A percentile compares a stretch with the other conserved stretches of the same genome.
Evolutionary conservation across 768 basidiomycete species (phyloP).

Genomic region (Tricholoma saponaceum): DNA sequence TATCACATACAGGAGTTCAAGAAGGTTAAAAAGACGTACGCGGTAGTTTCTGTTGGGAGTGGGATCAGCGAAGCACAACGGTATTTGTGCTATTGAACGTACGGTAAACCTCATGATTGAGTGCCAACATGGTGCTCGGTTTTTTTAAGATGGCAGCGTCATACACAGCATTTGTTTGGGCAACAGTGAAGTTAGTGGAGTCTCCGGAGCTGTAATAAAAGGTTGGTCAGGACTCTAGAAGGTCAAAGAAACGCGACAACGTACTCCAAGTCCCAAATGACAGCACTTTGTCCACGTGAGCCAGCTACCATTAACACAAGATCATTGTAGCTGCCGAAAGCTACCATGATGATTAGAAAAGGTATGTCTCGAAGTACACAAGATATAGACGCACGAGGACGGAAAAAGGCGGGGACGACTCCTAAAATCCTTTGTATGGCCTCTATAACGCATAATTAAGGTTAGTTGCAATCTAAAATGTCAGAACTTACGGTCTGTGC

Average conservation of each 20-base stretch:
- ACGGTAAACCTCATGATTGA: slow-evolving; percentile 37
- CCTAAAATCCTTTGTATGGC: slow-evolving; percentile 18
- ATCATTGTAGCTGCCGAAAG: slow-evolving; percentile 21
- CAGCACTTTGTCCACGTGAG: slow-evolving; percentile 18
- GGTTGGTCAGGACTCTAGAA: background rate
- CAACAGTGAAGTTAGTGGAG: slow-evolving; percentile 25
- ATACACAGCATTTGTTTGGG: slow-evolving; percentile 26
- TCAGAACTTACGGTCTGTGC: background rate
- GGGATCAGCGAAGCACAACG: slow-evolving; percentile 1
- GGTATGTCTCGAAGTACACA: background rate
- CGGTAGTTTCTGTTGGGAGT: slow-evolving; percentile 14
- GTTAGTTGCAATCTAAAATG: background rate
- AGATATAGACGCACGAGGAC: slow-evolving; percentile 14
- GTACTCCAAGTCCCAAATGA: slow-evolving; percentile 36
- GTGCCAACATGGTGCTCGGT: slow-evolving; percentile 32
- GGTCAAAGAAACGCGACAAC: background rate
- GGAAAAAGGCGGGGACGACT: slow-evolving; percentile 18
- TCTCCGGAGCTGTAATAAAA: slow-evolving; percentile 30
- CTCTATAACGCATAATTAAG: slow-evolving; percentile 2
- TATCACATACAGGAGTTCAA: background rate
- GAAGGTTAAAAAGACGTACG: slow-evolving; percentile 14
- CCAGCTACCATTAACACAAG: slow-evolving; percentile 16
- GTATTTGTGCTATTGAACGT: slow-evolving; percentile 2
- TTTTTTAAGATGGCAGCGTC: slow-evolving; percentile 20
- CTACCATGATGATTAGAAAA: slow-evolving; percentile 2